Base-by-base conservation (phyloP, 2,329 filamentous ascomycete genomes). In the Fusarium sp. region DNA sequence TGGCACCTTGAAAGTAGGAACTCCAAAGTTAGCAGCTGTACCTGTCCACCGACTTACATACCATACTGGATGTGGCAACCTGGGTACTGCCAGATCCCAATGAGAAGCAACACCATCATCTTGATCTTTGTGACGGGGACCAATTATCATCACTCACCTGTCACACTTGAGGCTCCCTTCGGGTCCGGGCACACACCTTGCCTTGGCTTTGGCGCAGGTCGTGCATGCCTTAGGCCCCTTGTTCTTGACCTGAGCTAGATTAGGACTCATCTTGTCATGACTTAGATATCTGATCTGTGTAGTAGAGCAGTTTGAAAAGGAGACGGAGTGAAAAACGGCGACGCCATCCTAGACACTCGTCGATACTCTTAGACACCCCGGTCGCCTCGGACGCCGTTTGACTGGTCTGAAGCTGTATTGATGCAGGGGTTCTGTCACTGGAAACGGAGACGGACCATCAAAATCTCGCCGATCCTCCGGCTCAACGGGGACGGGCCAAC, bases 121-220 rank as follows among this genome's bases (percentile, higher is more conserved):
- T 22, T 43, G 10, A 58, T 38, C 28, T 42, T 38, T 26, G 33
- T 20, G 34, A 20, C 49, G 28, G 15, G 33, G 43, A 33, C 58
- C 63, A 69, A 71, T 69, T 38, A 54, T 57, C 46, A 31, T 44
- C 31, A 55, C 79, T 72, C 69, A 86, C 84, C 84, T 81, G 65
- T 86, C 84, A 67, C 84, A 86, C 56, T 83, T 82, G 55, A 78
- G 76, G 34, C 72, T 76, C 7, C 75, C 78, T 15, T 75, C 73
- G 11, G 81, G 80, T 4, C 84, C 81, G 1, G 82, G 78, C 26
- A 85, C 81, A 44, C 84, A 86, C 69, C 84, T 79, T 31, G 83
- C 81, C 72, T 86, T 86, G n/a, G 84, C 84, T 68, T 82, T 84
- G 61, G 84, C 84, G 70, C 84, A 86, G 3, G 83, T 85, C 2